phyloP scores from a whole-genome alignment of 2,329 filamentous ascomycete species.

The Zasmidium angulare region DNA sequence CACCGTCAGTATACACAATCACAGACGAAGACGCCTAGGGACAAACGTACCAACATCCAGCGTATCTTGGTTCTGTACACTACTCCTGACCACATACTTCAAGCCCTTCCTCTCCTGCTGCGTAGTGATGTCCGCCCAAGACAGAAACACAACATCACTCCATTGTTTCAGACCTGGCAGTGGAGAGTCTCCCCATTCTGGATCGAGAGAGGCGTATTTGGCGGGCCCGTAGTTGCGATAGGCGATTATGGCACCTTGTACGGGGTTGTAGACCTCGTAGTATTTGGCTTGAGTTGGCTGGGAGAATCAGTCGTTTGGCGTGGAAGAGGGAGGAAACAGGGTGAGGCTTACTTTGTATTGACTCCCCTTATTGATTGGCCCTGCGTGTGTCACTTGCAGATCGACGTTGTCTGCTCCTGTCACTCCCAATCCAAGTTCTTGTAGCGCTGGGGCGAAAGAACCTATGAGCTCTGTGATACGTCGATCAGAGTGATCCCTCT shows the following conservation, averaged over 20 bases:
- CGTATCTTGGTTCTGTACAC: conserved; percentile 13
- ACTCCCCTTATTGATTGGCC: neutral
- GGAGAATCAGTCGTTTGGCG: neutral
- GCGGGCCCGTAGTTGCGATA: conserved; percentile 13
- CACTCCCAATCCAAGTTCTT: conserved; percentile 1
- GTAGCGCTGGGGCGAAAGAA: neutral
- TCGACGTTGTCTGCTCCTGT: conserved; percentile 7
- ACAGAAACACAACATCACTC: conserved; percentile 14
- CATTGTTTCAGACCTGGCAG: conserved; percentile 8
- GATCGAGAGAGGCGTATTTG: neutral
- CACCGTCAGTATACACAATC: no score
- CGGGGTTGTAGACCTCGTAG: conserved; percentile 9
- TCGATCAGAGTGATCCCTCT: neutral
- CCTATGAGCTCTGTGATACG: neutral
- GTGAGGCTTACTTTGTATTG: neutral
- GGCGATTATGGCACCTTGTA: conserved; percentile 8
- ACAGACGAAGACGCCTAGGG: no score
- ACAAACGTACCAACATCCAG: conserved; percentile 2
- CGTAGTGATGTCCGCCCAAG: conserved; percentile 13
- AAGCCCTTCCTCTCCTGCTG: conserved; percentile 1
- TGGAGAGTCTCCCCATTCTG: neutral
- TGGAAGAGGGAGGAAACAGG: neutral
- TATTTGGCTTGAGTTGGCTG: conserved; percentile 10
- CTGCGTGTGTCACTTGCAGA: neutral
- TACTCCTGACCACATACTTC: conserved; percentile 8